These are phyloP conservation scores for Exophiala alcalophila DNA, from an alignment of 2,329 filamentous ascomycete species.

Conservation along the genomic window DNA sequence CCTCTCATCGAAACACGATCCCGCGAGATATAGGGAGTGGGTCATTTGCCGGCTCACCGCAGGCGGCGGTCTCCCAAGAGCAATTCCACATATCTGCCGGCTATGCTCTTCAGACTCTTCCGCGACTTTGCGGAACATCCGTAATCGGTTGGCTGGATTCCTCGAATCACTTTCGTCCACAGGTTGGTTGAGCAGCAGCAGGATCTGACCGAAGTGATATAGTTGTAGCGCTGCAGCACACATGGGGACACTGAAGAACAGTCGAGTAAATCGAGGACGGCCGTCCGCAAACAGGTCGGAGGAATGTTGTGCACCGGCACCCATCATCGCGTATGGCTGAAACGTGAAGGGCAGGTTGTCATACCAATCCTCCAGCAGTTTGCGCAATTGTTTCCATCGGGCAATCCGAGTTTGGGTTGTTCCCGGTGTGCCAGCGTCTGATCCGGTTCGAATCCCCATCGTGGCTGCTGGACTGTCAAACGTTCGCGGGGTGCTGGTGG, in stretches of 20 bases:
- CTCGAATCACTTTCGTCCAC: conserved; percentile 53
- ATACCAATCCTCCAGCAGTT: conserved; percentile 59
- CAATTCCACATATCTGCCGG: conserved; percentile 61
- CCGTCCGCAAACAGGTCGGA: conserved; percentile 36
- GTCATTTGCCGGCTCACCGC: conserved; percentile 58
- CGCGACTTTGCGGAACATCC: conserved; percentile 56
- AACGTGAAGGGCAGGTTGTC: conserved; percentile 60
- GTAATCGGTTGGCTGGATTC: conserved; percentile 54
- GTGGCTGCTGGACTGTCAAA: conserved; percentile 32
- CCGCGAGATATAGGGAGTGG: conserved; percentile 61
- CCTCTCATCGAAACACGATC: conserved; percentile 56
- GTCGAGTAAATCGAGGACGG: conserved; percentile 42
- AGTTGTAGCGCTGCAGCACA: conserved; percentile 65
- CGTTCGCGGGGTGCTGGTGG: conserved; percentile 39
- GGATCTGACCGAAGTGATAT: conserved; percentile 63
- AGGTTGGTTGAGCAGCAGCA: conserved; percentile 60
- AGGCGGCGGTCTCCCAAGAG: conserved; percentile 54
- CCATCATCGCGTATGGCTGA: conserved; percentile 53
- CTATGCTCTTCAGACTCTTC: conserved; percentile 57
- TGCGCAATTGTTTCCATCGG: conserved; percentile 56
- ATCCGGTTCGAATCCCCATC: neutral
- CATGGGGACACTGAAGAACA: conserved; percentile 63
- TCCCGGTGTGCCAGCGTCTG: conserved; percentile 47
- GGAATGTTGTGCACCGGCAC: conserved; percentile 36
- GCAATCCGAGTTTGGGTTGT: conserved; percentile 38